These are phyloP conservation scores for Morella rubra DNA, from an alignment of 306 rosid genomes.

Conservation along the genomic window DNA sequence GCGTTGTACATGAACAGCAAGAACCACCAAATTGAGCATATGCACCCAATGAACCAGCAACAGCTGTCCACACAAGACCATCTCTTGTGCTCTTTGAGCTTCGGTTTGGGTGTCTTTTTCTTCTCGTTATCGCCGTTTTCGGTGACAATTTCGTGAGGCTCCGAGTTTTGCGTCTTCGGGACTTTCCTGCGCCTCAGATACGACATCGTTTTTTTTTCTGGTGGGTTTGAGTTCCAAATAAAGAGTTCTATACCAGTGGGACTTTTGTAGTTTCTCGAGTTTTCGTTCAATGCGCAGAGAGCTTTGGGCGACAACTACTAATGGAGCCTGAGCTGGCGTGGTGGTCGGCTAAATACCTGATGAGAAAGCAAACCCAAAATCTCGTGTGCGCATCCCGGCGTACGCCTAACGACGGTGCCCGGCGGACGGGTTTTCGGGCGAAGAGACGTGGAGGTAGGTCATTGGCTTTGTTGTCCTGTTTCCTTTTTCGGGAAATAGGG, in stretches of 20 bases:
- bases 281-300: not conserved
- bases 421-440: constrained; percentile 12
- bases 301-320: not conserved
- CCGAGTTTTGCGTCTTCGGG: constrained; percentile 11
- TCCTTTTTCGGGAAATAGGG: not conserved
- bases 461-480: not conserved
- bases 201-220: constrained; percentile 49
- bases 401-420: not conserved
- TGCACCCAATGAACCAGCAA: constrained; percentile 68
- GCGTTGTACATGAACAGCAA: constrained; percentile 62
- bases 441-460: constrained; percentile 19
- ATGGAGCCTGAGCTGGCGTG: constrained; percentile 11
- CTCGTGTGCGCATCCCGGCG: no score
- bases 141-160: not conserved
- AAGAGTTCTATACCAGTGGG: not conserved
- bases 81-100: constrained; percentile 9
- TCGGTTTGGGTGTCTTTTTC: constrained; percentile 14
- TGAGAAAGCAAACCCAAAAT: constrained; percentile 13
- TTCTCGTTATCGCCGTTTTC: constrained; percentile 1
- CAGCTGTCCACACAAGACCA: constrained; percentile 70
- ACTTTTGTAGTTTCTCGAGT: no score
- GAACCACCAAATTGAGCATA: constrained; percentile 77
- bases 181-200: constrained; percentile 59
- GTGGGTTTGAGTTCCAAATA: not conserved
- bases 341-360: constrained; percentile 19